Evolutionary conservation across 495 filamentous ascomycete species (phyloP), one percentile per base, ranked within the genome.

Genomic region (Cladorrhinum samala): DNA sequence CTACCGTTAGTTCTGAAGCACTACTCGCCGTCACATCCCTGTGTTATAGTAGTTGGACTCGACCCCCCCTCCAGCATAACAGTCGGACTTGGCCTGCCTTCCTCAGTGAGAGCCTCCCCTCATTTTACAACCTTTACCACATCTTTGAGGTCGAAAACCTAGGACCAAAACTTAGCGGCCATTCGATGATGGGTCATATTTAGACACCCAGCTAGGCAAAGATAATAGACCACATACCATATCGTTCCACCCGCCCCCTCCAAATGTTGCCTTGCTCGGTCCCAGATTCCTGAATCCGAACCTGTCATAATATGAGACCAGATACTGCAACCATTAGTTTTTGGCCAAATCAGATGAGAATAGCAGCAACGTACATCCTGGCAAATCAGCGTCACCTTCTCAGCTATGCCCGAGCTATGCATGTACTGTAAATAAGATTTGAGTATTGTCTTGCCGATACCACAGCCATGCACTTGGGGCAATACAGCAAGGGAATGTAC

Each of bases 401-500:
- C 82, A 4, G 81, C 88, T 49, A 88, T 74, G 9, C 76, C 83
- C 14, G 83, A 76, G 17, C 79, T 77, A 46, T 72, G 69, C 61
- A 71, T 71, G 58, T 83, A 79, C 55, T 90, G 84, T 42, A 90
- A 75, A 59, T 88, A 96, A 2, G 85, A 75, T 71, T 80, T 83
- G 65, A 95, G 70, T 44, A 96, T 69, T 19, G 83, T 83, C 59
- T 79, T 82, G n/a, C 86, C 92, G 6, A 96, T 69, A 9, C 86
- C 84, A 50, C 81, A 80, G 33, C 81, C 72, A 53, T 95, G 91
- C 39, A 89, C 83, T 53, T 82, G 76, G 0, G 87, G 88, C 30
- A 85, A 72, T 19, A 96, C 85, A 14, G 86, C 87, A 1, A 96
- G 72, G 0, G 88, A 92, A 64, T 96, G 91, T 33, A 96, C 65